Evolutionary conservation across 2,329 filamentous ascomycete genomes (phyloP), one percentile per base, ranked within the genome.

Genomic region (Drechslerella dactyloides): DNA sequence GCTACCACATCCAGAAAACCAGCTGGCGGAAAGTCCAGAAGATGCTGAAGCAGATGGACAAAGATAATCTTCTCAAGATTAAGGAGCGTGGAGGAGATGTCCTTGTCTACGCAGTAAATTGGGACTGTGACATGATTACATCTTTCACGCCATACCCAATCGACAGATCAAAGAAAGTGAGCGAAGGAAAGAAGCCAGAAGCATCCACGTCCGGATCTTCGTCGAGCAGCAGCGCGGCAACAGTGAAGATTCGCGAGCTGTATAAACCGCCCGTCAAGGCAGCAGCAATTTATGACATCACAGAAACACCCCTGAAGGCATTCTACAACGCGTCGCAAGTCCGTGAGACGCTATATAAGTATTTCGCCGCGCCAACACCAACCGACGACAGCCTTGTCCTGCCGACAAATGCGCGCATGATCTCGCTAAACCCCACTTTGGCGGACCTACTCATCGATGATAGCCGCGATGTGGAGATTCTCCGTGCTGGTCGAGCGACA

Each of bases 21-120:
- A 87, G 84, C 73, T 89, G 85, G 85, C 89, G 89, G 79, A 89
- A 85, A 72, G 83, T 87, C 69, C 87, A 86, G 76, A 89, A 88
- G 74, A 89, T 89, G 77, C 84, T 89, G 79, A 89, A 89, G 75
- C 81, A 84, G 59, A 81, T 90, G 8, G 87, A 89, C 78, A 89
- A 89, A 78, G 80, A 85, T 53, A 78, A 82, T 17, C 80, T 89
- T n/a, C 78, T 88, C 74, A 88, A 87, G 76, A 83, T 83, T 51
- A 89, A 89, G 77, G 87, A 89, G 55, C 83, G 85, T 37, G 85
- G 84, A 72, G 84, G 86, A 37, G 87, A 89, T 76, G 86, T 85
- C 0, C 82, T 87, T 10, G 85, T 90, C 55, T 74, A 85, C 15
- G 87, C 89, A 74, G 84, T 89, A 53, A 86, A 89, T 77, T 89